Evolutionary conservation across 352 stramenopile genomes (phyloP), one percentile per base, ranked within the genome.

Genomic region (Pythium rhizo-oryzae): DNA sequence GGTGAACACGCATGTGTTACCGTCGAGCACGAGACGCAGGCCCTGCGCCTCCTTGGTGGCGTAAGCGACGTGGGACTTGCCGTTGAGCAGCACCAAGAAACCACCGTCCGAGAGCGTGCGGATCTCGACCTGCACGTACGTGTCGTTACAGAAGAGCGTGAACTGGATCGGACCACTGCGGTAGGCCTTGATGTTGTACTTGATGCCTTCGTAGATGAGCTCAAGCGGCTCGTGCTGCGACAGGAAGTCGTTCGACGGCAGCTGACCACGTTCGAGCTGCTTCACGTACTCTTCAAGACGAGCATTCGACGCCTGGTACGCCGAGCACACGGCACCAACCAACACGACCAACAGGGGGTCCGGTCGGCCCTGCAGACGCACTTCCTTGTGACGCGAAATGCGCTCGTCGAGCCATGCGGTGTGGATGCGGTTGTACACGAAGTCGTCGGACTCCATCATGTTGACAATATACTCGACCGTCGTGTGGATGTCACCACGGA

Each of bases 391-490:
- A 57, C 88, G 76, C 59, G 92, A 92, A 72, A 99, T 99, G 69
- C 98, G 96, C 52, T 90, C 85, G 76, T 99, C 98, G 46, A 99
- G 87, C 98, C 98, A 99, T 55, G 91, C 96, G 49, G 98, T 99
- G 78, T 99, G 96, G 79, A 99, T 99, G 64, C 85, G 84, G 83
- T 99, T 99, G 64, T 93, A 82, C 62, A 99, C 93, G 79, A 99
- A 99, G 79, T 99, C 98, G 47, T 99, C 91, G 24, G 97, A 94
- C 79, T 99, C 93, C 79, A 99, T 99, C 79, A 99, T 93, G 75
- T 99, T 98, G 19, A 98, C 96, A 64, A 99, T 99, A 79, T 99
- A 99, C 82, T 99, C 98, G 44, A 99, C 92, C 0, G 98, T 99
- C 30, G 98, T 99, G 72, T 98, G 98, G 80, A 99, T 99, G 72